Percentiles rank a stretch among this genome's conserved stretches.
phyloP scores from a whole-genome alignment of 1,284 basidiomycete genomes.

The Hemileia vastatrix region DNA sequence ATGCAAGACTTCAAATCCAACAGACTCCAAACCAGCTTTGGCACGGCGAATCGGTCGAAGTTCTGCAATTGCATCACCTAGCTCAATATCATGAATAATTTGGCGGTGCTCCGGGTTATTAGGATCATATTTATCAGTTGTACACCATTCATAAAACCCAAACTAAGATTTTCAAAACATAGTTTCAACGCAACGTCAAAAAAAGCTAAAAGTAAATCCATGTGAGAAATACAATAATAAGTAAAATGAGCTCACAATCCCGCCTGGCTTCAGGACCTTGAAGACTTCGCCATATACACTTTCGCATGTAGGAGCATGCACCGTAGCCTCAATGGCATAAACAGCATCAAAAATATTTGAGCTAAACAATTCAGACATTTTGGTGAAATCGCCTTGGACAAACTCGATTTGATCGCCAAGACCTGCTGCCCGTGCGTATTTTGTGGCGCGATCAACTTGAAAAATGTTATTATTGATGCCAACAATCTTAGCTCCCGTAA shows the following conservation, averaged over 20 bases:
- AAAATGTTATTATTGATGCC: constrained; percentile 97
- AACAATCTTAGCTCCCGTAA: constrained; percentile 77
- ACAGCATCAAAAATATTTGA: constrained; percentile 23
- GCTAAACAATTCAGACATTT: constrained; percentile 16
- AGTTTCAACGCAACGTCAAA: background rate
- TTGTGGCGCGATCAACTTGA: constrained; percentile 74
- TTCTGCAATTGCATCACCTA: constrained; percentile 95
- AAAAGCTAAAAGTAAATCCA: no score
- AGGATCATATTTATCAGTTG: constrained; percentile 91
- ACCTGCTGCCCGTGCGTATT: constrained; percentile 70
- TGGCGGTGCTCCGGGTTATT: constrained; percentile 78
- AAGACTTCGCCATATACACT: constrained; percentile 18
- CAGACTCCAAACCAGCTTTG: constrained; percentile 66
- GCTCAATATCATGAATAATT: constrained; percentile 61
- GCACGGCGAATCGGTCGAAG: constrained; percentile 74
- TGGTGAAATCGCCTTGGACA: constrained; percentile 50
- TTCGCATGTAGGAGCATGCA: constrained; percentile 19
- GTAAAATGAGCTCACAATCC: constrained; percentile 1
- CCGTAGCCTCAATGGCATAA: constrained; percentile 24
- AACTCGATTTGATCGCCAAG: constrained; percentile 69
- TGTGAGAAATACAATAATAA: background rate
- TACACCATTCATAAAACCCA: constrained; percentile 97
- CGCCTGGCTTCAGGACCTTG: constrained; percentile 23
- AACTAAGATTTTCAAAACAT: constrained; percentile 59
- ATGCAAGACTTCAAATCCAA: constrained; percentile 80